phyloP scores from a whole-genome alignment of 176 grass and related monocot genomes.

The Zea luxurians region DNA sequence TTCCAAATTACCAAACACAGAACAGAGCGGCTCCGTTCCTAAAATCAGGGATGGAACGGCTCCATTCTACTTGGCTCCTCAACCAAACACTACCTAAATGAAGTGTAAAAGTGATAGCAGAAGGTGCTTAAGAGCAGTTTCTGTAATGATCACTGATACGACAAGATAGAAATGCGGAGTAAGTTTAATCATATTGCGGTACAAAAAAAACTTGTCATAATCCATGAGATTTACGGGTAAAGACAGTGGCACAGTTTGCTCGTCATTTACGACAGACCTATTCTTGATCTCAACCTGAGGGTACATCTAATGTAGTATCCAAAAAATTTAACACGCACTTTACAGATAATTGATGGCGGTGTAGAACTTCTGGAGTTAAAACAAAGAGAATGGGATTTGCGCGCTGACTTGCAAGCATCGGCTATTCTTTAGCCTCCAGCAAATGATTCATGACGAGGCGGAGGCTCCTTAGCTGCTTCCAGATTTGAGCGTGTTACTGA shows the following conservation, averaged over 20 bases:
- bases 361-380: slow-evolving; percentile 33
- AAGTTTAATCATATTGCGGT: slow-evolving; percentile 11
- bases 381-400: slow-evolving; percentile 39
- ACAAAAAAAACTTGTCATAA: slow-evolving; percentile 15
- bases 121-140: background rate
- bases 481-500: slow-evolving; percentile 88
- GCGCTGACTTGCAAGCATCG: background rate
- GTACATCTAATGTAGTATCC: slow-evolving; percentile 48
- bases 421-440: slow-evolving; percentile 37
- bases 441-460: slow-evolving; percentile 27
- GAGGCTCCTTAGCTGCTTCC: slow-evolving; percentile 64
- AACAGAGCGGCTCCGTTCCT: too few species aligned
- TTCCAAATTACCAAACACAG: too few species aligned
- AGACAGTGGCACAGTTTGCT: slow-evolving; percentile 30
- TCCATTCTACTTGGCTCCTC: too few species aligned
- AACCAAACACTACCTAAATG: background rate
- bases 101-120: background rate
- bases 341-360: slow-evolving; percentile 43
- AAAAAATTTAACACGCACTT: slow-evolving; percentile 48
- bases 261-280: slow-evolving; percentile 47
- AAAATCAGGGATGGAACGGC: too few species aligned
- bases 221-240: slow-evolving; percentile 36
- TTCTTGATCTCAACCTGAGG: slow-evolving; percentile 40
- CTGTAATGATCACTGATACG: background rate
- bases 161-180: background rate